Evolutionary conservation across 768 basidiomycete species (phyloP).

Genomic region (Suillus weaverae): DNA sequence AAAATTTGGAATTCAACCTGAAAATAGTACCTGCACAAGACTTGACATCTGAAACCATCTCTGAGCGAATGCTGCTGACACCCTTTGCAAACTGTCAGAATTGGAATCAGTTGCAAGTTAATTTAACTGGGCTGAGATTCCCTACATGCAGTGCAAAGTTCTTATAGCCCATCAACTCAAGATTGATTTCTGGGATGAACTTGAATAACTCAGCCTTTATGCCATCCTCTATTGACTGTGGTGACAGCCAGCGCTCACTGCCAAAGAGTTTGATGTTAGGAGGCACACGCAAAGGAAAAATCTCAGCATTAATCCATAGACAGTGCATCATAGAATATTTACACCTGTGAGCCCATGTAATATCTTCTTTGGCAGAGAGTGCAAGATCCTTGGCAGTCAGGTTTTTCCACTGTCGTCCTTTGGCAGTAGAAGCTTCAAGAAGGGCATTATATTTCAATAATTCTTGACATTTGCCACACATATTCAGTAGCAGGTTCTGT

Average conservation of each 20-base stretch:
- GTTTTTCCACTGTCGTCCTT: not conserved
- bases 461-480: not conserved
- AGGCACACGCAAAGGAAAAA: not conserved
- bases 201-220: slow-evolving; percentile 8
- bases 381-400: not conserved
- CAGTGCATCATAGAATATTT: not conserved
- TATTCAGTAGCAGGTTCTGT: slow-evolving; percentile 2
- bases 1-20: not conserved
- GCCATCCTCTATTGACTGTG: slow-evolving; percentile 9
- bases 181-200: slow-evolving; percentile 2
- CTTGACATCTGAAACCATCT: slow-evolving; percentile 5
- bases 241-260: not conserved
- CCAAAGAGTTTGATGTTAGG: not conserved
- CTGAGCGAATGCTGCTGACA: not conserved
- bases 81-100: slow-evolving; percentile 2
- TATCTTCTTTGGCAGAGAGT: not conserved
- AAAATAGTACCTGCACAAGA: slow-evolving; percentile 3
- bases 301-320: slow-evolving; percentile 1
- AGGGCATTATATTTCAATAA: not conserved
- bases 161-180: slow-evolving; percentile 1
- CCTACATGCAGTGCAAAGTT: slow-evolving; percentile 5
- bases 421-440: not conserved
- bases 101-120: not conserved
- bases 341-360: not conserved
- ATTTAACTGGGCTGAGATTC: not conserved